Percentiles rank a stretch among this genome's conserved stretches.
Conservation (phyloP, 2,329 filamentous ascomycete genomes). For the Aspergillus proliferans region DNA sequence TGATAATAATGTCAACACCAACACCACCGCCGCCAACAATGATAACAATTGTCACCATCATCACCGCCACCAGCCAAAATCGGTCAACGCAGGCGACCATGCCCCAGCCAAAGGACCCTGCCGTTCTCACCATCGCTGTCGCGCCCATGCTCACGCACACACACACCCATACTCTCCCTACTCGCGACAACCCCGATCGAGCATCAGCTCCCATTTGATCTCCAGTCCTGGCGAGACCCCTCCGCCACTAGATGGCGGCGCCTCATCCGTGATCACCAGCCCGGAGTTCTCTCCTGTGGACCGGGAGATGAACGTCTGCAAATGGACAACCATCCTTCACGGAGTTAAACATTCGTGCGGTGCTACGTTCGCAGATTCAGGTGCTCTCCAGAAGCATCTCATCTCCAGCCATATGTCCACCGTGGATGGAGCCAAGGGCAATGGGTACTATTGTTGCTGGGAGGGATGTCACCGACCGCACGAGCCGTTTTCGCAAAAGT, state of each 20-base stretch:
- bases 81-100: conserved; percentile 13
- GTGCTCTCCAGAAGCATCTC: conserved; percentile 37
- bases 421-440: conserved; percentile 32
- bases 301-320: conserved; percentile 32
- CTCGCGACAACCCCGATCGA: conserved; percentile 31
- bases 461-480: conserved; percentile 37
- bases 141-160: conserved; percentile 26
- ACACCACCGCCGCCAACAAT: neutral
- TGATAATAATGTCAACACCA: neutral
- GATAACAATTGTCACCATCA: neutral
- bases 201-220: conserved; percentile 30
- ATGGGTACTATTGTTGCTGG: conserved; percentile 42
- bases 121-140: conserved; percentile 30
- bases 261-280: conserved; percentile 32
- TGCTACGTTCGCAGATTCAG: conserved; percentile 28
- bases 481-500: conserved; percentile 41
- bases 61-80: conserved; percentile 17
- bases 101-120: conserved; percentile 22
- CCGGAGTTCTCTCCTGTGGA: conserved; percentile 28
- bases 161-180: conserved; percentile 29
- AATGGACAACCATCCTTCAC: conserved; percentile 25
- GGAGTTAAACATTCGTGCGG: conserved; percentile 29
- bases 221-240: conserved; percentile 34
- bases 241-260: conserved; percentile 28
- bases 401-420: conserved; percentile 31